These are phyloP conservation scores for Haberlea rhodopensis DNA, from an alignment of 257 asterid genomes.

Conservation along the genomic window DNA sequence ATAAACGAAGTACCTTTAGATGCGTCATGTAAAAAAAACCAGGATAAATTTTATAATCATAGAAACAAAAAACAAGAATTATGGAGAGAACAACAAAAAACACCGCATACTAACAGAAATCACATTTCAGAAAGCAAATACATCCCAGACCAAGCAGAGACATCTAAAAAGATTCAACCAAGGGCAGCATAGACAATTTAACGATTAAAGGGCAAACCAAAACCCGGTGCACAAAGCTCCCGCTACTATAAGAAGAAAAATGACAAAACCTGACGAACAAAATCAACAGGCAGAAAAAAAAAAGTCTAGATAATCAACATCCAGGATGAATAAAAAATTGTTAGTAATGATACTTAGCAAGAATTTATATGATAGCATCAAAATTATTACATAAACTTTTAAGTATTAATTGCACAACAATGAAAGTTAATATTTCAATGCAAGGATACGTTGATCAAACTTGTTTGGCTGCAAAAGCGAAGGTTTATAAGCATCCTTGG, in stretches of 20 bases:
- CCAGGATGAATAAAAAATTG: neutral
- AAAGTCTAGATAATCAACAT: neutral
- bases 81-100: neutral
- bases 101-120: conserved; percentile 15
- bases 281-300: neutral
- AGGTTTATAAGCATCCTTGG: neutral
- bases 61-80: conserved; percentile 10
- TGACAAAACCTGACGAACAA: neutral
- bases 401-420: conserved; percentile 1
- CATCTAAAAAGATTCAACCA: neutral
- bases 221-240: too few relatives aligned
- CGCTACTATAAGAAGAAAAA: neutral
- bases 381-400: neutral
- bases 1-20: conserved; percentile 28
- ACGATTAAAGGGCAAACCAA: too few relatives aligned
- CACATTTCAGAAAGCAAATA: conserved; percentile 6
- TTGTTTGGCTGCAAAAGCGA: neutral
- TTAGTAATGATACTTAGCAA: neutral
- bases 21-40: conserved; percentile 13
- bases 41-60: conserved; percentile 7
- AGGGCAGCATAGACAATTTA: too few relatives aligned
- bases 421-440: conserved; percentile 10
- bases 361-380: neutral
- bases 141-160: neutral
- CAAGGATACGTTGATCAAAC: conserved; percentile 18